A percentile compares a stretch with the other conserved stretches of the same genome.
These are phyloP conservation scores for Wickerhamiella bombiphila DNA, from an alignment of 805 yeast species.

Conservation along the genomic window DNA sequence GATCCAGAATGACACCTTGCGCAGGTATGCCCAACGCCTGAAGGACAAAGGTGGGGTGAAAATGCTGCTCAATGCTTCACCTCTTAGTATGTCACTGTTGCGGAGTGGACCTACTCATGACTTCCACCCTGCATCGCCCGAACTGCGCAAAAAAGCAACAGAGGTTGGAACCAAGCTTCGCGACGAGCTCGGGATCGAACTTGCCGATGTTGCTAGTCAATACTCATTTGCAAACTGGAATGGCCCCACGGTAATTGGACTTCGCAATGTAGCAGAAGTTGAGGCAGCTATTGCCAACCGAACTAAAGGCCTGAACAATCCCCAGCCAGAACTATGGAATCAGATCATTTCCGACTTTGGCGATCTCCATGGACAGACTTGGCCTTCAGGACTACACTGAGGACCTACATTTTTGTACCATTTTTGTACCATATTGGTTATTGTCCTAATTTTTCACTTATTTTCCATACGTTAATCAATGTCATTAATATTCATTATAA, in stretches of 20 bases:
- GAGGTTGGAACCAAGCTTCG: slow-evolving; percentile 34
- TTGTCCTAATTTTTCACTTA: no score
- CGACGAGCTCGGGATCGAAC: slow-evolving; percentile 37
- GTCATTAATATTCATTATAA: no score
- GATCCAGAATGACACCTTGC: slow-evolving; percentile 51
- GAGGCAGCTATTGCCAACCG: slow-evolving; percentile 45
- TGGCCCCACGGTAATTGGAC: slow-evolving; percentile 67
- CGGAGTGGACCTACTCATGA: slow-evolving; percentile 49
- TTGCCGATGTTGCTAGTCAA: slow-evolving; percentile 71
- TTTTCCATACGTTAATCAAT: no score
- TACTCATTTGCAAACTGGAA: slow-evolving; percentile 56
- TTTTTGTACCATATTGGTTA: no score
- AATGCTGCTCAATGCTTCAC: slow-evolving; percentile 64
- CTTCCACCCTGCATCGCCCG: slow-evolving; percentile 68
- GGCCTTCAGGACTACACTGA: slow-evolving; percentile 5
- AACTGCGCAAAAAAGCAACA: slow-evolving; percentile 34
- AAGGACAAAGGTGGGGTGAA: slow-evolving; percentile 35
- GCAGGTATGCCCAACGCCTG: slow-evolving; percentile 35
- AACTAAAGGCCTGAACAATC: slow-evolving; percentile 29
- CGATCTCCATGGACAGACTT: slow-evolving; percentile 8
- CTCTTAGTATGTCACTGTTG: slow-evolving; percentile 74
- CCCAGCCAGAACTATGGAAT: slow-evolving; percentile 8
- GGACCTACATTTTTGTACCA: no score
- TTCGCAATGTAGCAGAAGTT: slow-evolving; percentile 50
- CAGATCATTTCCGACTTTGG: slow-evolving; percentile 10